A percentile compares a stretch with the other conserved stretches of the same genome.
These are phyloP conservation scores for Mortierella sp. DNA, from an alignment of 371 early-diverging fungal genomes.

Conservation along the genomic window DNA sequence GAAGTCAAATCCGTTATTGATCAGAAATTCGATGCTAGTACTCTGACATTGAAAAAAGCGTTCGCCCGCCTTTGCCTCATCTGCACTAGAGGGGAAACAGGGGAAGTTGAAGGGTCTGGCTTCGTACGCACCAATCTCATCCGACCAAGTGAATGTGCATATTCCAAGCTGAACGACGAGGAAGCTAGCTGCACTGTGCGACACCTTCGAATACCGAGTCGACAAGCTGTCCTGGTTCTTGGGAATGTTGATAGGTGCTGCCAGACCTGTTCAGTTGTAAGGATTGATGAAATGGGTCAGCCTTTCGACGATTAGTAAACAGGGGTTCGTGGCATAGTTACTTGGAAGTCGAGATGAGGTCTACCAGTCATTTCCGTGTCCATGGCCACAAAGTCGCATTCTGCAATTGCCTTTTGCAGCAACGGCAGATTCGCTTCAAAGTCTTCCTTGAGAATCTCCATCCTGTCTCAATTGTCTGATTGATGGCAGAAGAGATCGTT, in stretches of 20 bases:
- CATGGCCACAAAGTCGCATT: slow-evolving; percentile 82
- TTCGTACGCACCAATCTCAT: slow-evolving; percentile 58
- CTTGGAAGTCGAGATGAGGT: too few relatives aligned
- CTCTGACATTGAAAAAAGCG: slow-evolving; percentile 72
- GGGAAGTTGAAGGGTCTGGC: slow-evolving; percentile 80
- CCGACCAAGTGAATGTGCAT: slow-evolving; percentile 71
- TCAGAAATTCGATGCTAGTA: slow-evolving; percentile 77
- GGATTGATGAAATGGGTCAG: too few relatives aligned
- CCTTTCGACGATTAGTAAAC: too few relatives aligned
- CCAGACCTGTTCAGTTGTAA: slow-evolving; percentile 23
- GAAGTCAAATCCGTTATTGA: slow-evolving; percentile 74
- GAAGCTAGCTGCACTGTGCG: slow-evolving; percentile 54
- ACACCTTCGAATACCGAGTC: slow-evolving; percentile 37
- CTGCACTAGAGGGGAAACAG: slow-evolving; percentile 70
- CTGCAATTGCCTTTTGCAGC: slow-evolving; percentile 74
- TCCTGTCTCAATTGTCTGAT: slow-evolving; percentile 54
- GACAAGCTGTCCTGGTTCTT: slow-evolving; percentile 33
- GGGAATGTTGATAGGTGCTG: slow-evolving; percentile 23
- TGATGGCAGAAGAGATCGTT: background rate
- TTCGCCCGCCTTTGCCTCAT: slow-evolving; percentile 54
- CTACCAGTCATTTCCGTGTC: slow-evolving; percentile 90
- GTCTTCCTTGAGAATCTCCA: slow-evolving; percentile 81
- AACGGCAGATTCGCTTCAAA: slow-evolving; percentile 67
- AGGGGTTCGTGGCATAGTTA: too few relatives aligned
- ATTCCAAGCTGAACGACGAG: slow-evolving; percentile 77